phyloP scores from a whole-genome alignment of 163 green algal species.

The Chloromonas sp. region DNA sequence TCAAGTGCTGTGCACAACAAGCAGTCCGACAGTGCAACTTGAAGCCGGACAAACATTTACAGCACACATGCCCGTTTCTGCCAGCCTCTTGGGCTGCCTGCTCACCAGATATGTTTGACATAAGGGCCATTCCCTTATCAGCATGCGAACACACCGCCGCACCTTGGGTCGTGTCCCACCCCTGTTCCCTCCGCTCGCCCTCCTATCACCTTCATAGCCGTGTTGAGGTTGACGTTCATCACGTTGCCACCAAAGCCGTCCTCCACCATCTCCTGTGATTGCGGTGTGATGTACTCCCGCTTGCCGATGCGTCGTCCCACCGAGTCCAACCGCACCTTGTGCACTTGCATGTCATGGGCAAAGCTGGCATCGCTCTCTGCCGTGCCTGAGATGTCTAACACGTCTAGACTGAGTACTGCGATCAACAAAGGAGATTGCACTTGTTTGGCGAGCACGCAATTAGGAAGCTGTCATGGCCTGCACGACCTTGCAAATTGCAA shows the following conservation, averaged over 20 bases:
- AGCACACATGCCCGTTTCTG: not conserved
- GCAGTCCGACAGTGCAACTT: not conserved
- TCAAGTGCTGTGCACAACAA: conserved; percentile 12
- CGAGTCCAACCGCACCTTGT: conserved; percentile 17
- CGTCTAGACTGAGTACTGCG: conserved; percentile 45
- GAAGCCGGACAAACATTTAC: not conserved
- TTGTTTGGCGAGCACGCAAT: not conserved
- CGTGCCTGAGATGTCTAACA: conserved; percentile 46
- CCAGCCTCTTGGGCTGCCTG: not conserved
- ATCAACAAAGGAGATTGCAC: not conserved
- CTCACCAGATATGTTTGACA: not conserved
- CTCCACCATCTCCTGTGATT: conserved; percentile 35
- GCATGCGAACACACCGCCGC: too few species aligned
- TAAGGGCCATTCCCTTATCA: too few species aligned
- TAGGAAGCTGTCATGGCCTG: too few species aligned
- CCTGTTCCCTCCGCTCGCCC: not conserved
- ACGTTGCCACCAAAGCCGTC: conserved; percentile 11
- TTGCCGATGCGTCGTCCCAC: conserved; percentile 15
- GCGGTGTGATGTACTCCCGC: conserved; percentile 50
- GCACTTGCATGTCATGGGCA: conserved; percentile 31
- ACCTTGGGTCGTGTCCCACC: not conserved
- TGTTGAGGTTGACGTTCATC: conserved; percentile 16
- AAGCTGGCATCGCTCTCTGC: conserved; percentile 40
- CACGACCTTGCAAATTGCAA: too few species aligned
- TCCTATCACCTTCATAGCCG: conserved; percentile 10